phyloP scores from a whole-genome alignment of 2,329 filamentous ascomycete genomes.

The Aspergillus sp. region DNA sequence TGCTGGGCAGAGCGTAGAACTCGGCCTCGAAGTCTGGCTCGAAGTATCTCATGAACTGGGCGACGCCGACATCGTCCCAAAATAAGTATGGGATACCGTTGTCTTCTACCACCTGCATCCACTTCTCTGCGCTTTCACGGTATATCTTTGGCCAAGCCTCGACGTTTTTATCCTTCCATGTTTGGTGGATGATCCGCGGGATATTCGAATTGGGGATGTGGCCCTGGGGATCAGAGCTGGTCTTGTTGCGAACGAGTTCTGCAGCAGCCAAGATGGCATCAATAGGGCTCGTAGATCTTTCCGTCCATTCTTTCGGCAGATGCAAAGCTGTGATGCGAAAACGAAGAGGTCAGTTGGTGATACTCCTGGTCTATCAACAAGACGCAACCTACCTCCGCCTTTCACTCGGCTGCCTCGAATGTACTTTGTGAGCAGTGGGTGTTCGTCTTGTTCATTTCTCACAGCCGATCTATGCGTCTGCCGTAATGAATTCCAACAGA shows the following conservation, averaged over 20 bases:
- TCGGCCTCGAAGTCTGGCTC: constrained; percentile 23
- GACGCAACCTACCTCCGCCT: neutral
- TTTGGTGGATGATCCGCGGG: constrained; percentile 34
- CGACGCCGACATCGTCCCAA: constrained; percentile 34
- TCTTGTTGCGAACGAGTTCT: constrained; percentile 20
- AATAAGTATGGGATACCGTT: constrained; percentile 33
- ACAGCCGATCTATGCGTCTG: neutral
- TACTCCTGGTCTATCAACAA: neutral
- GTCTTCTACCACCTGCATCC: constrained; percentile 24
- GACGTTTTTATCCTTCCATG: constrained; percentile 29
- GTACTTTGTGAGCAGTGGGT: neutral
- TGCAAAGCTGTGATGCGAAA: neutral
- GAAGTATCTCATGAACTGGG: constrained; percentile 25
- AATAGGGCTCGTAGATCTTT: neutral
- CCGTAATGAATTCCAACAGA: neutral
- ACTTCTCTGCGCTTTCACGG: constrained; percentile 27
- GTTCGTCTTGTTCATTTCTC: neutral
- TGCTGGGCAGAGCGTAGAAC: constrained; percentile 23
- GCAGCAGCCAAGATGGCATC: constrained; percentile 29
- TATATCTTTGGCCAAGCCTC: constrained; percentile 27
- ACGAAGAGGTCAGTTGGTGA: neutral
- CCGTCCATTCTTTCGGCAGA: neutral
- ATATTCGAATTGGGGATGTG: constrained; percentile 26
- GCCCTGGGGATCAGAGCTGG: constrained; percentile 11
- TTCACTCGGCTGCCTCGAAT: neutral